A percentile compares a stretch with the other conserved stretches of the same genome.
Conservation (phyloP, 2,329 filamentous ascomycete genomes). For the Basipetospora chlamydospora region DNA sequence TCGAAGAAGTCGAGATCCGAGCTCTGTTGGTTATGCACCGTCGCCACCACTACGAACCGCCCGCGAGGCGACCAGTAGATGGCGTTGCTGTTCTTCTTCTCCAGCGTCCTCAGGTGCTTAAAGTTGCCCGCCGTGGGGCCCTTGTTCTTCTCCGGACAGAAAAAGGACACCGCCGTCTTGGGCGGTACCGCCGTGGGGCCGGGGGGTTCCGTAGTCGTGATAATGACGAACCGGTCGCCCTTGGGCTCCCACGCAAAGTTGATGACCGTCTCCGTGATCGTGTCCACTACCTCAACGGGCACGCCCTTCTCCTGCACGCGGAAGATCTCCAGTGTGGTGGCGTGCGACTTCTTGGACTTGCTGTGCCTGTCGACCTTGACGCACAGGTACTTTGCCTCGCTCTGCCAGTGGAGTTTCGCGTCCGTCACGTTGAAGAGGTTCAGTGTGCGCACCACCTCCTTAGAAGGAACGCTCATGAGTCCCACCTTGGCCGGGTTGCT, state of each 20-base stretch:
- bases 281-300: slow-evolving; percentile 93
- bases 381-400: slow-evolving; percentile 81
- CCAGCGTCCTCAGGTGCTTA: slow-evolving; percentile 84
- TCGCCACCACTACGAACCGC: slow-evolving; percentile 86
- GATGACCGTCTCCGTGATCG: slow-evolving; percentile 95
- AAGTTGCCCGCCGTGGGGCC: slow-evolving; percentile 73
- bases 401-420: slow-evolving; percentile 98
- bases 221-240: slow-evolving; percentile 92
- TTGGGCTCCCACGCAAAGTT: slow-evolving; percentile 99
- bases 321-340: slow-evolving; percentile 97
- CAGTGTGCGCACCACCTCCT: slow-evolving; percentile 83
- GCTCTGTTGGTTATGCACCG: slow-evolving; percentile 81
- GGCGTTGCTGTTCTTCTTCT: slow-evolving; percentile 99
- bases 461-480: slow-evolving; percentile 89
- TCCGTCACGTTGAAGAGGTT: slow-evolving; percentile 98
- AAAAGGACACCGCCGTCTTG: slow-evolving; percentile 92
- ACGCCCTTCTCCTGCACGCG: slow-evolving; percentile 94
- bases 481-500: slow-evolving; percentile 96
- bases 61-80: slow-evolving; percentile 98
- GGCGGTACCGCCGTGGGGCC: slow-evolving; percentile 69
- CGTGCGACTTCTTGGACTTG: slow-evolving; percentile 96
- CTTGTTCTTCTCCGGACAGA: slow-evolving; percentile 92
- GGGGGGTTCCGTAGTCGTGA: slow-evolving; percentile 77
- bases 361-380: slow-evolving; percentile 98
- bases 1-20: slow-evolving; percentile 97